A percentile compares a stretch with the other conserved stretches of the same genome.
phyloP scores from a whole-genome alignment of 495 filamentous ascomycete species.

The Aeminium ludgeri region DNA sequence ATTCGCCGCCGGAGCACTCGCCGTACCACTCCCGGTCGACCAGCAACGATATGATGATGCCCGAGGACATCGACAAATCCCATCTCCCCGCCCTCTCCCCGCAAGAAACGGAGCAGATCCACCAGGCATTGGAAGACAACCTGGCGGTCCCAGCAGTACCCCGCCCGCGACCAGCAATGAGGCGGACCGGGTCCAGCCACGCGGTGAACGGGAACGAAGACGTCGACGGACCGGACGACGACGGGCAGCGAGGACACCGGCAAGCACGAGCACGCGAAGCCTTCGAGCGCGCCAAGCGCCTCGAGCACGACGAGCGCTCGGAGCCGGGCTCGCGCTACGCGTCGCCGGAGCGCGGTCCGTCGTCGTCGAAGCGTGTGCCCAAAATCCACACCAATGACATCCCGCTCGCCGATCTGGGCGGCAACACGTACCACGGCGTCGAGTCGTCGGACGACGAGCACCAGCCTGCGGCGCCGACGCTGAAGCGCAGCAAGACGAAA shows the following conservation, averaged over 20 bases:
- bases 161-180: constrained; percentile 14
- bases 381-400: constrained; percentile 21
- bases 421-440: constrained; percentile 19
- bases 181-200: constrained; percentile 1
- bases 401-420: constrained; percentile 19
- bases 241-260: constrained; percentile 3
- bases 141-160: constrained; percentile 4
- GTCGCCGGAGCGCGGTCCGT: constrained; percentile 8
- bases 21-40: constrained; percentile 6
- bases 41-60: constrained; percentile 9
- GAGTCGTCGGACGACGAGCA: constrained; percentile 18
- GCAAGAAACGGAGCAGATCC: constrained; percentile 10
- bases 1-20: not conserved
- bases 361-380: not conserved
- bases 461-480: constrained; percentile 4
- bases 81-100: constrained; percentile 12
- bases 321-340: constrained; percentile 5
- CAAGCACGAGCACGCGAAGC: constrained; percentile 7
- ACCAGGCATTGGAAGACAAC: constrained; percentile 1
- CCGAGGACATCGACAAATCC: constrained; percentile 2
- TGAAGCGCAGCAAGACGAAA: constrained; percentile 7
- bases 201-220: not conserved
- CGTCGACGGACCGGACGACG: constrained; percentile 5
- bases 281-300: constrained; percentile 13
- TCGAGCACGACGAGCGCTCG: constrained; percentile 15